These are phyloP conservation scores for Pistacia atlantica DNA, from an alignment of 345 rosid genomes.

Conservation along the genomic window DNA sequence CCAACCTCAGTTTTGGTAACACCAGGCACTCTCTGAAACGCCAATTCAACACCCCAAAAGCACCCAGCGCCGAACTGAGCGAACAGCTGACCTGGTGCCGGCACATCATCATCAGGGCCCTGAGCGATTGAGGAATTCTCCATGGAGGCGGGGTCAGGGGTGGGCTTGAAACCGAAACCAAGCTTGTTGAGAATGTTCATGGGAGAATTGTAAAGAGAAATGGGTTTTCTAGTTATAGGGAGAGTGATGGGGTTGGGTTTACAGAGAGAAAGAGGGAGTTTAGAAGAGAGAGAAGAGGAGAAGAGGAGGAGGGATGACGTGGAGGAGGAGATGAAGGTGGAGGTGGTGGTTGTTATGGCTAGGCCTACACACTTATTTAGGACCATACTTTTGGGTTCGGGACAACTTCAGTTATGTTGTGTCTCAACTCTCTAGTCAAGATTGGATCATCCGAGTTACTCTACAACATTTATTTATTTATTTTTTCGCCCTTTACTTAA, in stretches of 20 bases:
- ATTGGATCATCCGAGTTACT: neutral
- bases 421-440: neutral
- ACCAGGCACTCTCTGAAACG: slow-evolving; percentile 81
- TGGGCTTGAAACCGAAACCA: slow-evolving; percentile 61
- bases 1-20: slow-evolving; percentile 90
- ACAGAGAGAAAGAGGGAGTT: slow-evolving; percentile 16
- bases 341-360: neutral
- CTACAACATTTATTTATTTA: neutral
- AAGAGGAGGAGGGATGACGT: slow-evolving; percentile 18
- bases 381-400: slow-evolving; percentile 6
- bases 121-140: slow-evolving; percentile 71
- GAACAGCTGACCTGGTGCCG: slow-evolving; percentile 74
- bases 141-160: slow-evolving; percentile 47
- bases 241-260: slow-evolving; percentile 18
- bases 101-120: slow-evolving; percentile 70
- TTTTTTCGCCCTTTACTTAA: neutral
- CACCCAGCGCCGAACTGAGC: slow-evolving; percentile 95
- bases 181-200: slow-evolving; percentile 93
- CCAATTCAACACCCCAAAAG: slow-evolving; percentile 95
- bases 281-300: slow-evolving; percentile 24
- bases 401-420: neutral
- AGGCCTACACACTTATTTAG: slow-evolving; percentile 6
- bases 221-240: slow-evolving; percentile 21
- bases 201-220: slow-evolving; percentile 34
- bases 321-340: slow-evolving; percentile 13